Evolutionary conservation across 169 alveolate species (phyloP).

Genomic region (Plasmodium adleri): DNA sequence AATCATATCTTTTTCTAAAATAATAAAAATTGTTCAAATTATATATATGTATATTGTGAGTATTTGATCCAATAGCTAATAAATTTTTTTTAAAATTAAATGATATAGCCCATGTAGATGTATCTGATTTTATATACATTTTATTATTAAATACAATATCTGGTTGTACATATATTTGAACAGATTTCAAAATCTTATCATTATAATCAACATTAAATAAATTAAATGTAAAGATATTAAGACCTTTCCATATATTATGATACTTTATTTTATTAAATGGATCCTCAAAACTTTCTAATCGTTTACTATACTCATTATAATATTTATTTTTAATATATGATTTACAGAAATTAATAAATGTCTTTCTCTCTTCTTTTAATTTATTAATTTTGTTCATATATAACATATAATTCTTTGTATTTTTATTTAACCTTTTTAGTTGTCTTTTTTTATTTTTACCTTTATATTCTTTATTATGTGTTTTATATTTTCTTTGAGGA

Average conservation of each 20-base stretch:
- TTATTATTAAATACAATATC: slow-evolving; percentile 65
- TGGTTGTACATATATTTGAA: slow-evolving; percentile 56
- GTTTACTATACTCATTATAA: slow-evolving; percentile 36
- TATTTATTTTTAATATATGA: slow-evolving; percentile 29
- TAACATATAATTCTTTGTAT: slow-evolving; percentile 20
- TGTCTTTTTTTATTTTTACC: slow-evolving; percentile 6
- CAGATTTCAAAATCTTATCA: slow-evolving; percentile 39
- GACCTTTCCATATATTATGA: slow-evolving; percentile 42
- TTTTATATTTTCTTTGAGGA: background rate
- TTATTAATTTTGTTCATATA: slow-evolving; percentile 14
- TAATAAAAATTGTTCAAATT: slow-evolving; percentile 72
- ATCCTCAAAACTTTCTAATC: slow-evolving; percentile 37
- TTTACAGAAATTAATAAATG: slow-evolving; percentile 55
- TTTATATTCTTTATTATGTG: slow-evolving; percentile 9
- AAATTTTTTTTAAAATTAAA: slow-evolving; percentile 65
- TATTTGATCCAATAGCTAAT: slow-evolving; percentile 73
- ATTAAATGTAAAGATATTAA: slow-evolving; percentile 48
- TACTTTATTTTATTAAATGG: slow-evolving; percentile 52
- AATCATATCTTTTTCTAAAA: slow-evolving; percentile 64
- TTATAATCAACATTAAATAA: slow-evolving; percentile 51
- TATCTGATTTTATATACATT: slow-evolving; percentile 32
- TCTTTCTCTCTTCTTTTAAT: slow-evolving; percentile 34
- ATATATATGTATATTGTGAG: slow-evolving; percentile 65
- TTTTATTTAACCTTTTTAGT: slow-evolving; percentile 22
- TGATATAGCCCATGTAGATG: slow-evolving; percentile 75